Percentiles rank a stretch among this genome's conserved stretches.
These are phyloP conservation scores for Fistulifera solaris DNA, from an alignment of 108 stramenopile species.

Conservation along the genomic window DNA sequence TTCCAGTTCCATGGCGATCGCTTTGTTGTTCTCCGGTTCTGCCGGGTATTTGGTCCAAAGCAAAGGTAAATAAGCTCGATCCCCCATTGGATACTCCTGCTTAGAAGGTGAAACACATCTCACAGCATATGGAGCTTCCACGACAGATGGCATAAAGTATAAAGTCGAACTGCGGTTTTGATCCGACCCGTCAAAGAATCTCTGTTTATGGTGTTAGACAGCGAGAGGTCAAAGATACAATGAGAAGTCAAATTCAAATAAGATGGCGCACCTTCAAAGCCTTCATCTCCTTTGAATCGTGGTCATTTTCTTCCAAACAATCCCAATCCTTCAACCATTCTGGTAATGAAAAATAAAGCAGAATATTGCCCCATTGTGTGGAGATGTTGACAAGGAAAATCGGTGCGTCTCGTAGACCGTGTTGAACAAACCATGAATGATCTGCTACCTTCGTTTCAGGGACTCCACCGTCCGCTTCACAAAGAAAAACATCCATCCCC, in stretches of 20 bases:
- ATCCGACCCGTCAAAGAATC: conserved; percentile 37
- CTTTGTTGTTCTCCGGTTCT: conserved; percentile 10
- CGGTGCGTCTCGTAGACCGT: conserved; percentile 44
- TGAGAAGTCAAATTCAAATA: background rate
- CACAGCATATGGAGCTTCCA: conserved; percentile 39
- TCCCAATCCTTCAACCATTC: conserved; percentile 41
- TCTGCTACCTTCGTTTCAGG: conserved; percentile 30
- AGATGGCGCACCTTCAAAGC: conserved; percentile 40
- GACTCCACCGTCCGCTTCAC: conserved; percentile 10
- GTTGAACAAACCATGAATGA: conserved; percentile 35
- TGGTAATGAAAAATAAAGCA: conserved; percentile 47
- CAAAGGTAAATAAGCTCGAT: conserved; percentile 12
- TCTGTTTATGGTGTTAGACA: conserved; percentile 10
- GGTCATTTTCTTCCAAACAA: conserved; percentile 26
- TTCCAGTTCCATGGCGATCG: conserved; percentile 27
- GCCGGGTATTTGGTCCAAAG: conserved; percentile 22
- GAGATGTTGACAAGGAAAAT: conserved; percentile 41
- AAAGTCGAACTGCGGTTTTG: conserved; percentile 29
- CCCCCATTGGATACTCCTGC: conserved; percentile 20
- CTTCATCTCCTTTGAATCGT: conserved; percentile 33
- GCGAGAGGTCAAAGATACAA: too few relatives aligned
- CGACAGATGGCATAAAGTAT: conserved; percentile 37
- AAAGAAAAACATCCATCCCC: conserved; percentile 54
- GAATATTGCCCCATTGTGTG: conserved; percentile 42
- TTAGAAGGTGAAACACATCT: conserved; percentile 35